phyloP scores from a whole-genome alignment of 371 early-diverging fungal species.

The Conidiobolus incongruus region DNA sequence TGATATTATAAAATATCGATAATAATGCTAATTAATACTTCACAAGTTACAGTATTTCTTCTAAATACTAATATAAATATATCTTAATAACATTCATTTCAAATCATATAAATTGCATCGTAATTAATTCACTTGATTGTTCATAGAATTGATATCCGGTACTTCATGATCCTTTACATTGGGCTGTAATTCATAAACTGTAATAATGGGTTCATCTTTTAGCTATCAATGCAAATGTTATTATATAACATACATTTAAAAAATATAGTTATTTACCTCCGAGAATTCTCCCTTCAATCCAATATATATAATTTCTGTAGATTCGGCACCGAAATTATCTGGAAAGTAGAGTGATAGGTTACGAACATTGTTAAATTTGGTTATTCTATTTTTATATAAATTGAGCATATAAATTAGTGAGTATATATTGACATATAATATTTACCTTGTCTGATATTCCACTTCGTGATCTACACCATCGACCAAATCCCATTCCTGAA shows the following conservation, averaged over 20 bases:
- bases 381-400: constrained; percentile 14
- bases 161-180: constrained; percentile 68
- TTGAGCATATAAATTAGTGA: not conserved
- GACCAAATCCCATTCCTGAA: constrained; percentile 68
- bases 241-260: not conserved
- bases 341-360: constrained; percentile 65
- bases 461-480: constrained; percentile 25
- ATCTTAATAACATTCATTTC: too few species aligned
- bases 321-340: constrained; percentile 51
- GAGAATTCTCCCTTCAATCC: constrained; percentile 85
- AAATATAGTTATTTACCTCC: constrained; percentile 18
- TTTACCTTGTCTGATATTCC: constrained; percentile 36
- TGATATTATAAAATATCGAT: too few species aligned
- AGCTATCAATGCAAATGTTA: constrained; percentile 15
- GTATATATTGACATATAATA: not conserved
- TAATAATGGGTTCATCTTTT: constrained; percentile 60
- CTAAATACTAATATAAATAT: too few species aligned
- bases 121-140: too few species aligned
- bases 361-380: constrained; percentile 69
- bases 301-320: constrained; percentile 44
- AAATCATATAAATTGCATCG: too few species aligned
- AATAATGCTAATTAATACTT: too few species aligned
- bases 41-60: too few species aligned
- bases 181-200: constrained; percentile 64
- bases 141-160: constrained; percentile 7